Evolutionary conservation across 768 basidiomycete species (phyloP), one percentile per base, ranked within the genome.

Genomic region (Boletus rufocinnamomeus): DNA sequence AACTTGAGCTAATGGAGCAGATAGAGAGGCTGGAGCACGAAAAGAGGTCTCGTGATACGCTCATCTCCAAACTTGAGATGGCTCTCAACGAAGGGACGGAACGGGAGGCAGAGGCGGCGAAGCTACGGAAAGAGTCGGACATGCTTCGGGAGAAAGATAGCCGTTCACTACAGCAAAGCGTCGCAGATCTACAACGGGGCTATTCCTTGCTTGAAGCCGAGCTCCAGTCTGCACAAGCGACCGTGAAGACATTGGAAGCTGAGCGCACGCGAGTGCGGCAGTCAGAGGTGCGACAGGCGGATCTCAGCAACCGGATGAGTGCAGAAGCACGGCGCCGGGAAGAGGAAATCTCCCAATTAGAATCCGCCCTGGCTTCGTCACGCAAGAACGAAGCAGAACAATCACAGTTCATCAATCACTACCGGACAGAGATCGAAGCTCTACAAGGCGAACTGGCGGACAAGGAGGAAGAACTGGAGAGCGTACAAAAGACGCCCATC

Each of bases 381-480:
- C 70, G 72, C 59, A 72, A 65, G 44, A 75, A 75, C 47, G 73
- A 85, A 74, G 81, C 83, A 4, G 89, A 93, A 71, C 83, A 85
- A 51, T 78, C 80, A 37, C 83, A 81, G 38, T 82, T 89, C 71
- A 76, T 92, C 57, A 76, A 80, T 54, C 80, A 82, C 56, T 84
- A 86, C 6, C 84, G 85, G 59, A 80, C 81, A 55, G 92, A 93
- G 66, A 80, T 89, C 57, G 91, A 93, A 74, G 59, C 73, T n/a
- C 80, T 91, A 35, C 84, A 84, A 21, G 72, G 77, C 52, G 88
- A 92, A 60, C 71, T 91, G 32, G 70, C 69, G 44, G 75, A 77
- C 53, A 86, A 84, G 63, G 87, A 89, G 49, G 81, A 87, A 54
- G 89, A 93, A 69, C 73, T 91, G 54, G 82, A 85, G 61, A 79